Evolutionary conservation across 169 alveolate species (phyloP), one percentile per base, ranked within the genome.

Genomic region (Prorocentrum cordatum): DNA sequence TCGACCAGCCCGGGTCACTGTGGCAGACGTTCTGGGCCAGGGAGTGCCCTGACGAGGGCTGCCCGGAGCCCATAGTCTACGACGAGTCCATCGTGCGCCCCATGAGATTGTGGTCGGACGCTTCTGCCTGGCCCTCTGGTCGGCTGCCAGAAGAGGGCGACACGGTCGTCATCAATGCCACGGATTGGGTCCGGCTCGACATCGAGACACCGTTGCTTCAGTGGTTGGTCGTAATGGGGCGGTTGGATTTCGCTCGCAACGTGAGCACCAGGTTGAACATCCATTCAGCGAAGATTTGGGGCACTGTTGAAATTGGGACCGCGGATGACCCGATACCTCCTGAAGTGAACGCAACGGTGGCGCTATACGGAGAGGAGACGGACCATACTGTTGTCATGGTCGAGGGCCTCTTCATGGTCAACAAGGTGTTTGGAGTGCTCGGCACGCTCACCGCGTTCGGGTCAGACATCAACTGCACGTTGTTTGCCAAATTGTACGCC

Each of bases 11-110:
- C n/a, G n/a, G n/a, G n/a, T n/a, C n/a, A n/a, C n/a, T n/a, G n/a
- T n/a, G 88, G 88, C 70, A 77, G 54, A 58, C 32, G 7, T 77
- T 77, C 75, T 47, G 29, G 20, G 75, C 88, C 5, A 72, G 88
- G 26, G 88, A 77, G 50, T 77, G 88, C 35, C 88, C 88, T 26
- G 38, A 59, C 75, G 38, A 64, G 26, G 88, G 88, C 75, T 77
- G 88, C 33, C 88, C 88, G 62, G 75, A 77, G 73, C 88, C 88
- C 29, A n/a, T 33, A 29, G 18, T 5, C 18, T 5, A 38, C 47
- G 12, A 5, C 47, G 47, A 12, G 47, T 7, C 47, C 12, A 7
- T 12, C n/a, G n/a, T n/a, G 18, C 47, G 12, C 64, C 64, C 64
- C 6, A 5, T n/a, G 24, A 80, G 90, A 68, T 47, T 68, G 2